Conservation (phyloP, 78 protist genomes). For the Cyanophora paradoxa region DNA sequence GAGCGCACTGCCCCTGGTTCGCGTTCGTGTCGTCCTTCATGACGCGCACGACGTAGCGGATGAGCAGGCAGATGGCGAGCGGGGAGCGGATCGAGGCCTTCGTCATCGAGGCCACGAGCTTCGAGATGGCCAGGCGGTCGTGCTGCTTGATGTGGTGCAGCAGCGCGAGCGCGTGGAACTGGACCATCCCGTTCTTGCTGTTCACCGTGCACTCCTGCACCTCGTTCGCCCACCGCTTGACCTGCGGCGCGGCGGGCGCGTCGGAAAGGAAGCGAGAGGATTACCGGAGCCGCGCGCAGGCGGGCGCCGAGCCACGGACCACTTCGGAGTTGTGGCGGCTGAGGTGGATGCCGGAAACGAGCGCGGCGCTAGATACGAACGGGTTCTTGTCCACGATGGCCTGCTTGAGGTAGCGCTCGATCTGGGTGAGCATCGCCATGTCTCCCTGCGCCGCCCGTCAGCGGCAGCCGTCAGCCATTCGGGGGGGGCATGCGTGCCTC, state of each 20-base stretch:
- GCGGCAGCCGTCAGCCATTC: too few species aligned
- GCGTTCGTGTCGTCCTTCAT: conserved; percentile 4
- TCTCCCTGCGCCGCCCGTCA: conserved; percentile 12
- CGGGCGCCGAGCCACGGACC: conserved; percentile 21
- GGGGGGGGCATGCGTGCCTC: conserved; percentile 73
- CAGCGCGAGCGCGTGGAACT: conserved; percentile 90
- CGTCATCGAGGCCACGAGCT: conserved; percentile 47
- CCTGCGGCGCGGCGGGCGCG: not conserved
- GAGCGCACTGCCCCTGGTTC: too few species aligned
- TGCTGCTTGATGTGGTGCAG: conserved; percentile 70
- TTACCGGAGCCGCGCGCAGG: not conserved
- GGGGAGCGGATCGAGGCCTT: conserved; percentile 65
- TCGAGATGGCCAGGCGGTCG: conserved; percentile 80
- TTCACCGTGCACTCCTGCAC: conserved; percentile 38
- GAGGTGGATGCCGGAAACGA: conserved; percentile 85
- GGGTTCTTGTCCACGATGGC: conserved; percentile 89
- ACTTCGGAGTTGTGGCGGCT: conserved; percentile 58
- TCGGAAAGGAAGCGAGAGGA: not conserved
- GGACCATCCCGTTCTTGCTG: conserved; percentile 68
- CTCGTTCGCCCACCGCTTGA: conserved; percentile 72
- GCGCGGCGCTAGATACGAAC: conserved; percentile 86
- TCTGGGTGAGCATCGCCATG: conserved; percentile 38
- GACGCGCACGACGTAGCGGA: conserved; percentile 45
- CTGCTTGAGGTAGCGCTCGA: conserved; percentile 92
- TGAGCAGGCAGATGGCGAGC: conserved; percentile 76